Evolutionary conservation across 2,329 filamentous ascomycete genomes (phyloP).

Genomic region (Scedosporium minutisporum): DNA sequence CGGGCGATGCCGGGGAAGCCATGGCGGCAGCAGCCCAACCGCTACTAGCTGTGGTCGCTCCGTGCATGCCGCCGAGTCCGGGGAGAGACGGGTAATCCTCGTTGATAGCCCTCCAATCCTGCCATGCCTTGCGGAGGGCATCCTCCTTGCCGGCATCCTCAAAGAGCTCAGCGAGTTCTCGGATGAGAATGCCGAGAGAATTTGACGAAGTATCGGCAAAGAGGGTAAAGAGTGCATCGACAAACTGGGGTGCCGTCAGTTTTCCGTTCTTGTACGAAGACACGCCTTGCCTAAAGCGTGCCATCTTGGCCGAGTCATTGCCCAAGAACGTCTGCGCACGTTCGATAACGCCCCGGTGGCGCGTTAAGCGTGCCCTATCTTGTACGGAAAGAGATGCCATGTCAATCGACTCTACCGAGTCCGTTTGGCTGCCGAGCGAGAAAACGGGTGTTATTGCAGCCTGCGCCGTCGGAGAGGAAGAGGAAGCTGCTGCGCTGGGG

Average conservation of each 20-base stretch:
- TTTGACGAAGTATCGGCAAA: constrained; percentile 70
- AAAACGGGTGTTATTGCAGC: constrained; percentile 12
- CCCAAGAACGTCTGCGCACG: constrained; percentile 72
- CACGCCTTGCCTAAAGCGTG: constrained; percentile 68
- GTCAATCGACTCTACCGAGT: constrained; percentile 12
- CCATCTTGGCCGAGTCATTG: constrained; percentile 66
- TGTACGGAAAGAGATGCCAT: constrained; percentile 48
- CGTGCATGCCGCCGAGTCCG: constrained; percentile 59
- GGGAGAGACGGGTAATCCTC: constrained; percentile 90
- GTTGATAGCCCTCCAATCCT: constrained; percentile 90
- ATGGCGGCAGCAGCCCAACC: constrained; percentile 52
- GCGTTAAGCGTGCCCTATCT: constrained; percentile 69
- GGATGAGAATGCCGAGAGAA: constrained; percentile 78
- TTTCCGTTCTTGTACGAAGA: constrained; percentile 64
- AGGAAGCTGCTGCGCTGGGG: constrained; percentile 11
- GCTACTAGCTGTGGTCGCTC: constrained; percentile 44
- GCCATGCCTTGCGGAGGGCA: constrained; percentile 73
- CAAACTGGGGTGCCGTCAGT: constrained; percentile 64
- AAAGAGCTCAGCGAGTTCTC: constrained; percentile 87
- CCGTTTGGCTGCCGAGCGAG: constrained; percentile 7
- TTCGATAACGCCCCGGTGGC: constrained; percentile 77
- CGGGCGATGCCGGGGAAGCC: constrained; percentile 40
- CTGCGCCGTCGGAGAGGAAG: constrained; percentile 11
- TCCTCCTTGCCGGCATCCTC: constrained; percentile 71
- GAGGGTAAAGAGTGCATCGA: constrained; percentile 79